Base-by-base conservation (phyloP, 2,329 filamentous ascomycete species). In the Talaromyces sp. region DNA sequence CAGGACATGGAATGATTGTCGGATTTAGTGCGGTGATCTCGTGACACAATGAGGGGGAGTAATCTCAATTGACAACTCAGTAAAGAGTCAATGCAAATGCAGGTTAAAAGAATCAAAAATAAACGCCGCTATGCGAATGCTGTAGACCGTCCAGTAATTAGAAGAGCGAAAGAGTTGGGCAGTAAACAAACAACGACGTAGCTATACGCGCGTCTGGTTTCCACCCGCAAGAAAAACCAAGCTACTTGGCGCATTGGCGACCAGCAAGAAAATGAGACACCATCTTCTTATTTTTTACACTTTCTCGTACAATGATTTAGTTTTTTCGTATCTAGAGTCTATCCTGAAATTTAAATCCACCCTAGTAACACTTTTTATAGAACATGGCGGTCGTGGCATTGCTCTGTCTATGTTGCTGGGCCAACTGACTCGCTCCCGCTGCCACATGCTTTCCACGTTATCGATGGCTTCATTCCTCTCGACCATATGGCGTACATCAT, bases 141-240 rank as follows among this genome's bases (percentile, higher is more conserved):
- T 24, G 52, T 37, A 7, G 31, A 14, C 31, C 19, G 33, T 39
- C 9, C 31, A 37, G 52, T 33, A 24, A 24, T 16, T 56, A 56
- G 5, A 2, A 16, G 13, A 31, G 41, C 9, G 35, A 37, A 47
- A 6, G 50, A 35, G 50, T 54, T 54, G 31, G 27, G 50, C 16
- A 33, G 48, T 54, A 56, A 56, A 56, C 52, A 56, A 56, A 56
- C 52, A 24, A 56, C 52, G n/a, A 56, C 33, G 52, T 37, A 39
- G 33, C 33, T 56, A 19, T 56, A 37, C 50, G 31, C 52, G 52
- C 52, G 52, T 39, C 52, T 39, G 52, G 52, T 22, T 37, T 56
- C 31, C 52, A 56, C 52, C 52, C 31, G n/a, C 52, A 37, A 22
- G 52, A 52, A 52, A 52, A 52, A 56, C 52, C 52, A 56, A 56